Evolutionary conservation across 345 rosid species (phyloP).

Genomic region (Sisymbrium irio): DNA sequence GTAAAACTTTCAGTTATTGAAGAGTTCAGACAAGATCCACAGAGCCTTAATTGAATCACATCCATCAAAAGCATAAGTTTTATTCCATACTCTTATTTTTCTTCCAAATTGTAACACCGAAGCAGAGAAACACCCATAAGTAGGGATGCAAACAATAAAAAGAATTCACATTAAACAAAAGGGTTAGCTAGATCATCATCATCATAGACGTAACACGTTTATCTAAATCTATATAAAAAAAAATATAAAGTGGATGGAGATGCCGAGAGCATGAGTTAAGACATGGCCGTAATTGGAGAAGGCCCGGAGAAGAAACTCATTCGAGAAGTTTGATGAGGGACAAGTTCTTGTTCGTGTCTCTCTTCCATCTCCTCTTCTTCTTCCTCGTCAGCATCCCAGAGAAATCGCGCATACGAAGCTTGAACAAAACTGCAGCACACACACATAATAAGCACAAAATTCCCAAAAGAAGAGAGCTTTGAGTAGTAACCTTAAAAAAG

Average conservation of each 20-base stretch:
- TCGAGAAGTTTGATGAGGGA: slow-evolving; percentile 21
- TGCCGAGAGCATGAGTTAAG: slow-evolving; percentile 31
- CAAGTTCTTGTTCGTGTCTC: slow-evolving; percentile 14
- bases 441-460: background rate
- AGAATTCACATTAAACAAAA: slow-evolving; percentile 12
- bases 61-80: slow-evolving; percentile 23
- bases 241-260: slow-evolving; percentile 6
- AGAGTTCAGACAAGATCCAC: background rate
- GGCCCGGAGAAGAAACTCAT: slow-evolving; percentile 41
- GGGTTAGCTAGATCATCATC: slow-evolving; percentile 31
- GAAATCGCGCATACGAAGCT: slow-evolving; percentile 86
- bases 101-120: slow-evolving; percentile 2
- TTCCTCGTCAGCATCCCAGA: slow-evolving; percentile 86
- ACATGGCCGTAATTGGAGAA: slow-evolving; percentile 56
- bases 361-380: slow-evolving; percentile 33
- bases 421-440: slow-evolving; percentile 60
- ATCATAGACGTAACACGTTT: slow-evolving; percentile 16
- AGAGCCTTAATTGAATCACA: background rate
- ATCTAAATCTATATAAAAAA: slow-evolving; percentile 36
- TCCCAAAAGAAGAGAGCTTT: background rate
- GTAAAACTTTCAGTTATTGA: background rate
- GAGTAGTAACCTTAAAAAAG: no score
- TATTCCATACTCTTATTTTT: slow-evolving; percentile 35
- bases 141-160: background rate
- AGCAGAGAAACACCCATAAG: background rate